Percentiles rank a stretch among this genome's conserved stretches.
Evolutionary conservation across 495 filamentous ascomycete species (phyloP).

Genomic region (Aspergillus steynii): DNA sequence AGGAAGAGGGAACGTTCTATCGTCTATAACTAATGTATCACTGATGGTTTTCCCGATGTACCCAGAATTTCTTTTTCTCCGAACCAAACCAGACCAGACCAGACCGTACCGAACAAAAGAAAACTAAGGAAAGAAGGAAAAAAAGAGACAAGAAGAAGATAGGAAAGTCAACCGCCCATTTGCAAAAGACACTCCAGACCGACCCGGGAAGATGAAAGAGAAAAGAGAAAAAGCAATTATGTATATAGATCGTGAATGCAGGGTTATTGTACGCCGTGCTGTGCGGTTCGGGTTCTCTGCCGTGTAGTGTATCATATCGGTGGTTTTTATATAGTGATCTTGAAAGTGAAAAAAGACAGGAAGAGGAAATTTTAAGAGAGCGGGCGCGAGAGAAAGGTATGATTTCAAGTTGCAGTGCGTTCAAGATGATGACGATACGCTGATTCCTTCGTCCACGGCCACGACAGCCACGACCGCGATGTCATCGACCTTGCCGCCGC

Average conservation of each 20-base stretch:
- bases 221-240: background rate
- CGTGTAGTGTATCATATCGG: background rate
- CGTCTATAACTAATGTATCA: background rate
- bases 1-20: background rate
- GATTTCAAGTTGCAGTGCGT: background rate
- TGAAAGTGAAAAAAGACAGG: background rate
- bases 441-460: constrained; percentile 50
- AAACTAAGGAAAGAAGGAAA: background rate
- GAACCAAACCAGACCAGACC: too few relatives aligned
- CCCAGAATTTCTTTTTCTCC: too few relatives aligned
- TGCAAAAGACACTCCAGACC: background rate
- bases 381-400: too few relatives aligned
- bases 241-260: background rate
- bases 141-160: background rate
- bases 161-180: too few relatives aligned
- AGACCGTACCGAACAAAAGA: background rate
- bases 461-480: constrained; percentile 79
- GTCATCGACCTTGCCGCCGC: constrained; percentile 89
- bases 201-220: background rate
- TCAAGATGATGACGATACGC: background rate
- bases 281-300: background rate
- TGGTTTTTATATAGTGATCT: background rate
- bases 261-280: background rate
- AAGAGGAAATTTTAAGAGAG: background rate
- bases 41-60: too few relatives aligned